phyloP scores from a whole-genome alignment of 2,329 filamentous ascomycete species.

The Cordyceps militaris region DNA sequence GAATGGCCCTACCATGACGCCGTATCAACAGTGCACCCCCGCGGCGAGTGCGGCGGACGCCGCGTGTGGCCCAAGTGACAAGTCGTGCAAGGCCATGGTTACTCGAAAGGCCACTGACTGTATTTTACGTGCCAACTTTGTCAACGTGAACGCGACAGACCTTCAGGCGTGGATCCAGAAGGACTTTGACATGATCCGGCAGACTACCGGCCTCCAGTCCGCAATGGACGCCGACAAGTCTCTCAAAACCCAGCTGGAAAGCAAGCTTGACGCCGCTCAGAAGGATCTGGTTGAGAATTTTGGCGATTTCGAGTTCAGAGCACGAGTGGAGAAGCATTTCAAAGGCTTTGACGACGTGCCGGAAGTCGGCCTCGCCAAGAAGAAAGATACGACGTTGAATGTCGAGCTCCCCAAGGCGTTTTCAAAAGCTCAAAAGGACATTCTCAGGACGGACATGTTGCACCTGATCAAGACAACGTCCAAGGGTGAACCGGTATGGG shows the following conservation, averaged over 20 bases:
- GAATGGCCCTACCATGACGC: neutral
- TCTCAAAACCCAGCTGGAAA: neutral
- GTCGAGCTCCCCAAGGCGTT: neutral
- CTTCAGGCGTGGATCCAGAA: neutral
- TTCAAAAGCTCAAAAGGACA: neutral
- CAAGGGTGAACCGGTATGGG: no score
- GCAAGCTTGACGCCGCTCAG: neutral
- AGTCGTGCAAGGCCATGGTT: neutral
- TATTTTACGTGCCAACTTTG: neutral
- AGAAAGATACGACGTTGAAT: neutral
- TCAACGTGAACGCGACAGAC: neutral
- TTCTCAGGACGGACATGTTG: neutral
- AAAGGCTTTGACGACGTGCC: neutral
- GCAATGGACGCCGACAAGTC: neutral
- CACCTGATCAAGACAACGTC: no score
- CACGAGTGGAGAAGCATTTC: neutral
- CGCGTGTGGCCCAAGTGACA: neutral
- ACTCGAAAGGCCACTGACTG: neutral
- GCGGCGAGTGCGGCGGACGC: neutral
- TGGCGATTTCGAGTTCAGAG: neutral
- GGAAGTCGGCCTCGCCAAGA: neutral
- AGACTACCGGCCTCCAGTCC: neutral
- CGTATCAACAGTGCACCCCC: neutral
- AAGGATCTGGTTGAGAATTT: neutral
- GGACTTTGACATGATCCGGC: neutral